Base-by-base conservation (phyloP, 2,329 filamentous ascomycete genomes). In the Blastomyces emzantsi region DNA sequence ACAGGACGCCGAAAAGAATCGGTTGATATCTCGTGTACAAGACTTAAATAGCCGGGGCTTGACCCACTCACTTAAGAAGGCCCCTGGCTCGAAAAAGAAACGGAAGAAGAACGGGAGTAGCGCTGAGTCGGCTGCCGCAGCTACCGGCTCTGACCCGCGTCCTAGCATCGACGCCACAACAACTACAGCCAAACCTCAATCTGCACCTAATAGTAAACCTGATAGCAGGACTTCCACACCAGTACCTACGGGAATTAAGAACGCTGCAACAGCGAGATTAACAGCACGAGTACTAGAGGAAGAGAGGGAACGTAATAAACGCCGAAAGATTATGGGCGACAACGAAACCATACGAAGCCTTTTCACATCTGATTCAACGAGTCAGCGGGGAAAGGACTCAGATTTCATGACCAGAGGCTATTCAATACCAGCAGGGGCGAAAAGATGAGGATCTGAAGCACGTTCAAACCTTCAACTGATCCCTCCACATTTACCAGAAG, bases 31-130 rank as follows among this genome's bases (percentile, higher is more conserved):
- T 55, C 82, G 94, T 61, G 81, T 87, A 6, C 86, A 88, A 56
- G 85, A 81, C n/a, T 78, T 99, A 17, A 84, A 82, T 56, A 83
- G 87, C 2, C 82, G 85, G 39, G 90, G 91, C 0, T 79, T 97
- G 33, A 86, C 92, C 1, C 94, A 99, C 73, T 91, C 88, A 0
- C 77, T 97, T 45, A 97, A 97, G 78, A 97, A 96, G 75, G 87
- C 80, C 0, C 74, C 80, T 2, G 81, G 83, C 5, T 80, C 79
- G 0, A 79, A 77, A 43, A 86, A 85, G 70, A 85, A 85, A 69
- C 88, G 91, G 75, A 91, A 92, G 78, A 91, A 91, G 79, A 83
- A 85, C 61, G 81, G 80, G 8, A 79, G 81, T 45, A 76, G 73
- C 17, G 74, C 75, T 9, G 76, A 77, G 11, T 63, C 71, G 1